Evolutionary conservation across 2,329 filamentous ascomycete genomes (phyloP), one percentile per base, ranked within the genome.

Genomic region (Cladosporium sp.): DNA sequence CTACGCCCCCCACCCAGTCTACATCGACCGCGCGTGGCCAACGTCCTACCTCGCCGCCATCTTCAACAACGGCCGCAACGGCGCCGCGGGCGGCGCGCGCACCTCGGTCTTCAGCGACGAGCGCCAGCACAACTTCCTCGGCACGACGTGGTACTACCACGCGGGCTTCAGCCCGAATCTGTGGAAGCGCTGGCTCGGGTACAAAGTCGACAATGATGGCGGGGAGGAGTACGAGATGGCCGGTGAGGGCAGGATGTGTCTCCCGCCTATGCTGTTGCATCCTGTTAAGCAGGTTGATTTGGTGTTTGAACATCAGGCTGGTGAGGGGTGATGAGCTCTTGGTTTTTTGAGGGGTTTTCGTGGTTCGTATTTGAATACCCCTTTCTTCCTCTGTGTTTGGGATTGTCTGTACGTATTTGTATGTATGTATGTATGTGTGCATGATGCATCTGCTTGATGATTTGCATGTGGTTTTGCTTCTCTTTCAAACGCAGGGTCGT

Each of bases 1-100:
- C 0, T 88, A 85, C 59, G 76, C 74, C 2, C 79, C 79, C 1
- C 78, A 81, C 42, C 77, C 79, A 0, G 76, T 80, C 12, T 80
- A 77, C 61, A 73, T 80, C 27, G 79, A 81, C 59, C 75, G 77
- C 3, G 69, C 73, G 30, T 81, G 78, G 79, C 77, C 78, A 0
- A 72, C 74, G 0, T 67, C 70, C 11, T 80, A 80, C 55, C 69
- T 80, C 5, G 73, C 77, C 0, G 73, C 75, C 3, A 75, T 79
- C 34, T 79, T 80, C 65, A 81, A 81, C 60, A 77, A 76, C 39
- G 78, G 78, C 0, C 65, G 75, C 3, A 76, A 79, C 45, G 75
- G 75, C 36, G 73, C 76, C 7, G 67, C 70, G 1, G 75, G 76
- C 5, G 75, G 73, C 1, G 72, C 72, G 4, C 66, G 76, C n/a